Evolutionary conservation across 345 rosid genomes (phyloP).

Genomic region (Ricinus communis): DNA sequence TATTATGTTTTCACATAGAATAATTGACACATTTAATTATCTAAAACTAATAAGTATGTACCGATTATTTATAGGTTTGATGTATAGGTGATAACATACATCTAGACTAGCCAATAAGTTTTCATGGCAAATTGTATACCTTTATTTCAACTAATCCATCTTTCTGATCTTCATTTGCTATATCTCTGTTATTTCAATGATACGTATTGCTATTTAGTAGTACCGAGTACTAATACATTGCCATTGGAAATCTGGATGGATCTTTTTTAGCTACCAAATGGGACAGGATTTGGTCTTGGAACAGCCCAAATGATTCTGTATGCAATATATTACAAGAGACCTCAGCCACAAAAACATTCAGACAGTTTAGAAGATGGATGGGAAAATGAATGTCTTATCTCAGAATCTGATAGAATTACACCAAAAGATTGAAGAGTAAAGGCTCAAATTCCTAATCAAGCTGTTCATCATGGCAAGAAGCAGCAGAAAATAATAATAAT

Average conservation of each 20-base stretch:
- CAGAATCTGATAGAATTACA: constrained; percentile 3
- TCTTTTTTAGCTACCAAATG: constrained; percentile 52
- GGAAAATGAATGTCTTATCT: constrained; percentile 27
- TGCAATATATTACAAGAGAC: constrained; percentile 40
- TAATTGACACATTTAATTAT: too few relatives aligned
- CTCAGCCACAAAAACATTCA: constrained; percentile 20
- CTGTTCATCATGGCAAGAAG: too few relatives aligned
- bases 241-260: not conserved
- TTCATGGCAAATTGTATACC: too few relatives aligned
- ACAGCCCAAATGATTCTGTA: constrained; percentile 44
- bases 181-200: not conserved
- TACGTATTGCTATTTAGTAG: not conserved
- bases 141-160: too few relatives aligned
- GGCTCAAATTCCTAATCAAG: too few relatives aligned
- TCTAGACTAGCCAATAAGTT: too few relatives aligned
- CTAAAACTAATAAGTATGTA: too few relatives aligned
- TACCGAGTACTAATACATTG: not conserved
- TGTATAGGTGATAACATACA: too few relatives aligned
- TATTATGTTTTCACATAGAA: too few relatives aligned
- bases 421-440: too few relatives aligned
- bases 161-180: not conserved
- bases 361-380: constrained; percentile 22
- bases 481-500: too few relatives aligned
- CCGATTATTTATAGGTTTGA: too few relatives aligned
- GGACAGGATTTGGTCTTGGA: constrained; percentile 49